Evolutionary conservation across 2,329 filamentous ascomycete genomes (phyloP).

Genomic region (Pseudogymnoascus sp.): DNA sequence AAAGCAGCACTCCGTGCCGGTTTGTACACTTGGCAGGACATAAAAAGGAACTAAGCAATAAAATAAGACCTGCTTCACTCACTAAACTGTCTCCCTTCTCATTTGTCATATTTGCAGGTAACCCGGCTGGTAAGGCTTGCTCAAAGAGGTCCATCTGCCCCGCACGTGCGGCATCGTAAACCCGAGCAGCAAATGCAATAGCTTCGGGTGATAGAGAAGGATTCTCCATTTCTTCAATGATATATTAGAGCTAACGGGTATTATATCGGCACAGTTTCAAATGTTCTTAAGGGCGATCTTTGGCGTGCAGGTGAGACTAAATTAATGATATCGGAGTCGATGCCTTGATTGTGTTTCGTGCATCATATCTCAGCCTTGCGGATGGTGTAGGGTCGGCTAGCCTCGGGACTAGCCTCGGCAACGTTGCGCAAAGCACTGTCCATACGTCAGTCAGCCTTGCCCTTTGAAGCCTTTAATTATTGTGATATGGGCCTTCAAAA

Average conservation of each 20-base stretch:
- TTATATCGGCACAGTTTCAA: background rate
- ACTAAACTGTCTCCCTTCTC: constrained; percentile 66
- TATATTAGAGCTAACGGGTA: background rate
- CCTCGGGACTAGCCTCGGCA: constrained; percentile 7
- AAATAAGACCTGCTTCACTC: constrained; percentile 21
- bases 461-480: background rate
- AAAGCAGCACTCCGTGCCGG: background rate
- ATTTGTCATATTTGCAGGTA: constrained; percentile 65
- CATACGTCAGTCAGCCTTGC: constrained; percentile 7
- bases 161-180: constrained; percentile 59
- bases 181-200: constrained; percentile 55
- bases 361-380: constrained; percentile 7
- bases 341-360: background rate
- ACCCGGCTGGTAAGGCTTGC: constrained; percentile 56
- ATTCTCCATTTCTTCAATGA: background rate
- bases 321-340: background rate
- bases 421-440: background rate
- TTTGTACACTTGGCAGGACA: background rate
- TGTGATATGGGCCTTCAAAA: background rate
- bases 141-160: constrained; percentile 53
- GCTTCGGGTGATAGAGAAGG: constrained; percentile 46
- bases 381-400: background rate
- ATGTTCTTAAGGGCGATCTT: background rate
- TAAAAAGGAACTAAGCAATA: background rate
- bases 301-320: background rate